Evolutionary conservation across 2,329 filamentous ascomycete genomes (phyloP), one percentile per base, ranked within the genome.

Genomic region (Beauveria varroae): DNA sequence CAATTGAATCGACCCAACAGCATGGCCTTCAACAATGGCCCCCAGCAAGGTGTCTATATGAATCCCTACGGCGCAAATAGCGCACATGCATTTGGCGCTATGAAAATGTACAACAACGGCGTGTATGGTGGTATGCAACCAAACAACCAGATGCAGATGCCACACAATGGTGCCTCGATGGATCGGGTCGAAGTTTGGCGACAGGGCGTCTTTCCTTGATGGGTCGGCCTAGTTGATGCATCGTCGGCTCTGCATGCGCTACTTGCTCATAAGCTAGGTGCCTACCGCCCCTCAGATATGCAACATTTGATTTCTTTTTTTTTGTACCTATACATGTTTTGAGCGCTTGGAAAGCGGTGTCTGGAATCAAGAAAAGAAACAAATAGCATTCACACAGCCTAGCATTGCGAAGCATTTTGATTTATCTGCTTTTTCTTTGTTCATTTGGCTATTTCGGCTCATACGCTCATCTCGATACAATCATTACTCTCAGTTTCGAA

Each of bases 131-230:
- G 43, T 22, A 67, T 68, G 66, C 68, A 63, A 46, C 65, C 65
- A 65, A 56, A 62, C 5, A 68, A 71, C 68, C 67, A 67, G 7
- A 63, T 67, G 14, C 63, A 57, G 47, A 63, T 63, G 61, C 54
- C 63, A 7, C 47, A 41, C 28, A 67, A 66, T n/a, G 55, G 62
- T 8, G 68, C 63, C 26, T 68, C 71, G 3, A 64, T 71, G 64
- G 75, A 75, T 53, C 70, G 73, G 41, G 75, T 77, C 7, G 75
- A 79, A 63, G 71, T 74, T 59, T 79, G 76, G 76, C 71, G 76
- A 49, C 76, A 77, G 58, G 70, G 76, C 54, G 72, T 79, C 20
- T 69, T 69, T 61, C 73, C 72, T 18, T 75, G 61, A 69, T 24
- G 34, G 10, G 20, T 16, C 24, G 56, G 20, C 28, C 30, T n/a